Conservation (phyloP, 2,329 filamentous ascomycete species). For the Xylaria sp. region DNA sequence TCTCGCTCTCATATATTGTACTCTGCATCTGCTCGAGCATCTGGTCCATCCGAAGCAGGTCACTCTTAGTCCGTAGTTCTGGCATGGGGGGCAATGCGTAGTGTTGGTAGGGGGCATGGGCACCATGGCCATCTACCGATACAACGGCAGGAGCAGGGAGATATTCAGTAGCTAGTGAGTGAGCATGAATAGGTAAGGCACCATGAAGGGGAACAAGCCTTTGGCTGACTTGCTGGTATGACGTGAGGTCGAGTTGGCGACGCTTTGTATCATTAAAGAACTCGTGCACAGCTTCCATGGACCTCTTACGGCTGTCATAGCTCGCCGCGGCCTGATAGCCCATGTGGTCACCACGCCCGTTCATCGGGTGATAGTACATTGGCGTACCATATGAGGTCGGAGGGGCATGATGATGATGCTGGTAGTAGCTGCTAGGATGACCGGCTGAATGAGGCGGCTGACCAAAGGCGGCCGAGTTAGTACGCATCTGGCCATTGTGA, state of each 20-base stretch:
- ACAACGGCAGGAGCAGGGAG: constrained; percentile 47
- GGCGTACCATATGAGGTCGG: constrained; percentile 55
- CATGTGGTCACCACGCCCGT: constrained; percentile 54
- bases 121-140: constrained; percentile 50
- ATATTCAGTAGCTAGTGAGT: constrained; percentile 51
- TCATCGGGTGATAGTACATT: constrained; percentile 70
- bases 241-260: constrained; percentile 79
- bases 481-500: constrained; percentile 59
- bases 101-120: constrained; percentile 59
- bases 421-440: constrained; percentile 57
- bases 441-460: constrained; percentile 45
- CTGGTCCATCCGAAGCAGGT: constrained; percentile 88
- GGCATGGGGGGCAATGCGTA: constrained; percentile 85
- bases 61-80: constrained; percentile 86
- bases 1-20: constrained; percentile 95
- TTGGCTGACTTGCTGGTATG: constrained; percentile 88
- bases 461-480: constrained; percentile 48
- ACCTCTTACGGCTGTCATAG: constrained; percentile 72
- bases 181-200: constrained; percentile 57
- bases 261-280: constrained; percentile 93
- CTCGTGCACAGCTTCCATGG: constrained; percentile 84
- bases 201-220: constrained; percentile 77
- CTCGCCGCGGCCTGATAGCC: constrained; percentile 48
- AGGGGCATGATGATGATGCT: constrained; percentile 45
- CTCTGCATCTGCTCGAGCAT: constrained; percentile 94